Conservation (phyloP, 164 flowering plant genomes). For the Vitis amurensis region DNA sequence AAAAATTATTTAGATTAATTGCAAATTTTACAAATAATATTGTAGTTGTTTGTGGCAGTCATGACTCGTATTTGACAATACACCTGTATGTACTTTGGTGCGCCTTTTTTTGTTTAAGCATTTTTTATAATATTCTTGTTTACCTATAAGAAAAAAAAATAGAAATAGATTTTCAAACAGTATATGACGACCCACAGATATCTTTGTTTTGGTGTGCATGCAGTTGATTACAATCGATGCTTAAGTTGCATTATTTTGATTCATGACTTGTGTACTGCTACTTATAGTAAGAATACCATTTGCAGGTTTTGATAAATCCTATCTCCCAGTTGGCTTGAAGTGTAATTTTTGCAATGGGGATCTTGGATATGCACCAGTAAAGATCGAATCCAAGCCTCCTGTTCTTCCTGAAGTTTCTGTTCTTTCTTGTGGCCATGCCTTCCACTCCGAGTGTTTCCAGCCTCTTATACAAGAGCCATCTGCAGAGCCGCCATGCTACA, state of each 20-base stretch:
- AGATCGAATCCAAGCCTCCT: not conserved
- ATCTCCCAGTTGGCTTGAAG: not conserved
- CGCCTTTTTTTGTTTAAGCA: too few species aligned
- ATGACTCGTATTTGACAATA: too few species aligned
- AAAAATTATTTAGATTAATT: too few species aligned
- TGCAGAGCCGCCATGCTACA: constrained; percentile 10
- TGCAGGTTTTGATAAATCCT: constrained; percentile 6
- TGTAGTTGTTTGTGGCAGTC: too few species aligned
- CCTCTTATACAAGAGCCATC: not conserved
- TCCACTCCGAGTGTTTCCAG: constrained; percentile 14
- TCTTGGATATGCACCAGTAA: constrained; percentile 5
- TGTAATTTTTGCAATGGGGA: constrained; percentile 8
- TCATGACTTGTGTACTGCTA: not conserved
- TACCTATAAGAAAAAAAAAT: too few species aligned
- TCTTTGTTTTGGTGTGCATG: not conserved
- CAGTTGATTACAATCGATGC: not conserved
- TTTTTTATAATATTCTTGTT: too few species aligned
- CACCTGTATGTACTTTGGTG: too few species aligned
- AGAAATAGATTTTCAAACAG: too few species aligned
- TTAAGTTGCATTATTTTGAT: not conserved
- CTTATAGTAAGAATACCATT: not conserved
- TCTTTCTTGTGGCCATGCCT: constrained; percentile 23
- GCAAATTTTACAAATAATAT: too few species aligned
- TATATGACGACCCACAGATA: too few species aligned
- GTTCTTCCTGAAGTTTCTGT: constrained; percentile 7